Evolutionary conservation across 2,329 filamentous ascomycete genomes (phyloP).

Genomic region (Verticillium nonalfalfae): DNA sequence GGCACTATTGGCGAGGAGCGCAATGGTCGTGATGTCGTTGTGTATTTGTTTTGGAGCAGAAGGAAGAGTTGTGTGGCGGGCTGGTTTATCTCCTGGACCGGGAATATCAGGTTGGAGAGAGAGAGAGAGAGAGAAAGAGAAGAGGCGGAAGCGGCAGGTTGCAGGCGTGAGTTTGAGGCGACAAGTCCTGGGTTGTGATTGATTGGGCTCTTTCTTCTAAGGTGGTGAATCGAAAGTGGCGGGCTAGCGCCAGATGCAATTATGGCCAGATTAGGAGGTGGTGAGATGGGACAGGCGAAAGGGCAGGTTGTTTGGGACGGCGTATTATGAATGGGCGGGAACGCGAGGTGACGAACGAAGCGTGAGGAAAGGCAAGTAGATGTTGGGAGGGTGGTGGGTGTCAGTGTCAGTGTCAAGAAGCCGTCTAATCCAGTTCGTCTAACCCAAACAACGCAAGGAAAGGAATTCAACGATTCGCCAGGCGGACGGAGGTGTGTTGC

Average conservation of each 20-base stretch:
- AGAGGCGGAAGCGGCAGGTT: neutral
- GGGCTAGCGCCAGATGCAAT: neutral
- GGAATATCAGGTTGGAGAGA: neutral
- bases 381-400: neutral
- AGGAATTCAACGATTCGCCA: constrained; percentile 12
- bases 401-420: neutral
- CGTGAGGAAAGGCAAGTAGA: neutral
- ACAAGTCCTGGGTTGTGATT: neutral
- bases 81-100: neutral
- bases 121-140: neutral
- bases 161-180: neutral
- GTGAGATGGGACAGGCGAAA: neutral
- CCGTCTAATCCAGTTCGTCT: constrained; percentile 34
- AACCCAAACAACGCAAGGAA: constrained; percentile 24
- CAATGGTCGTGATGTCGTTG: neutral
- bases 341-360: neutral
- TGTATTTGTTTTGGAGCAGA: neutral
- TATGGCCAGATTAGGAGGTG: constrained; percentile 3
- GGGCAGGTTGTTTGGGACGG: no score
- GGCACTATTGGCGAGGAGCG: neutral
- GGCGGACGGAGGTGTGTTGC: constrained; percentile 7
- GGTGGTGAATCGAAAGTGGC: neutral
- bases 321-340: neutral
- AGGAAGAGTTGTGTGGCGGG: neutral
- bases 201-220: neutral